Evolutionary conservation across 2,329 filamentous ascomycete species (phyloP).

Genomic region (Hypomyces rosellus): DNA sequence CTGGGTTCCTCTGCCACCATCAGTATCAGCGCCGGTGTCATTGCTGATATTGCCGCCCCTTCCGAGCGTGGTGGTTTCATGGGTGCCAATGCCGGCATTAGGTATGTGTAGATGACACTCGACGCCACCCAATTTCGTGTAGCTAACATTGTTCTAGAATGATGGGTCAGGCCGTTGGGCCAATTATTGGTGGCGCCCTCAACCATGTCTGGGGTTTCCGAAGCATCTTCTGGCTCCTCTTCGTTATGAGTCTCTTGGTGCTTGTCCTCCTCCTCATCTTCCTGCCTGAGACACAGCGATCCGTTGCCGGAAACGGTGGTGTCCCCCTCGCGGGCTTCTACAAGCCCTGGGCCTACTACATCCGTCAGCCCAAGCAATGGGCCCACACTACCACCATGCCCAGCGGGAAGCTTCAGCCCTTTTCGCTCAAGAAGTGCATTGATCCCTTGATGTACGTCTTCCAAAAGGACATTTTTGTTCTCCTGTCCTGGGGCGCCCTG

Average conservation of each 20-base stretch:
- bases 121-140: too few species aligned
- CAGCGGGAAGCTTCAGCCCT: not conserved
- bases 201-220: conserved; percentile 22
- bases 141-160: too few species aligned
- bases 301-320: conserved; percentile 22
- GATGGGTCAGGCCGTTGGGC: conserved; percentile 22
- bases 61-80: conserved; percentile 17
- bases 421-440: conserved; percentile 22
- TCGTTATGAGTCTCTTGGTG: conserved; percentile 16
- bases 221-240: conserved; percentile 26
- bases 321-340: conserved; percentile 19
- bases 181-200: conserved; percentile 26
- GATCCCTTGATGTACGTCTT: conserved; percentile 31
- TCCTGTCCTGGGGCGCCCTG: conserved; percentile 34
- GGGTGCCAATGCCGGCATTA: conserved; percentile 14
- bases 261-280: conserved; percentile 19
- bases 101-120: not conserved
- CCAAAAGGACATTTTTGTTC: conserved; percentile 38
- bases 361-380: too few species aligned
- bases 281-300: conserved; percentile 23
- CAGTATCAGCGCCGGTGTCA: conserved; percentile 19
- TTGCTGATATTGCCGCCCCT: conserved; percentile 17
- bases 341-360: not conserved
- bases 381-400: too few species aligned
- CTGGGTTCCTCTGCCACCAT: conserved; percentile 17